phyloP scores from a whole-genome alignment of 371 early-diverging fungal species.

The Blastocladiella emersonii region DNA sequence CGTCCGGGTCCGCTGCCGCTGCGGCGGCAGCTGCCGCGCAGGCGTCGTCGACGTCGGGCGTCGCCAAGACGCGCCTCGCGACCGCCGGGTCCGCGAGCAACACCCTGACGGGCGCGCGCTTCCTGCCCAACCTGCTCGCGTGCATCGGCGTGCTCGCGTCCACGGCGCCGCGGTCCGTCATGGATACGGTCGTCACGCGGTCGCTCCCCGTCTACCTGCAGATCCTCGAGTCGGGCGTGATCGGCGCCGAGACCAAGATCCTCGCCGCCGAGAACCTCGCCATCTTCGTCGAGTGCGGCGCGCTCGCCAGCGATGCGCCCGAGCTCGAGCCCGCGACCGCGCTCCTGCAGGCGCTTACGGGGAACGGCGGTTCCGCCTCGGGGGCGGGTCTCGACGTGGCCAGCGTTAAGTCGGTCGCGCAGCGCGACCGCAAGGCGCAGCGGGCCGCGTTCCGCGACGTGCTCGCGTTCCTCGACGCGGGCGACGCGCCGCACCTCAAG shows the following conservation, averaged over 20 bases:
- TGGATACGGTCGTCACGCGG: not conserved
- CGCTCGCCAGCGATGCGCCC: not conserved
- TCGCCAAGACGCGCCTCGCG: not conserved
- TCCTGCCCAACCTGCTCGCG: not conserved
- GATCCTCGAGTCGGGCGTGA: not conserved
- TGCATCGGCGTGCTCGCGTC: not conserved
- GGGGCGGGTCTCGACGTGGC: conserved; percentile 5
- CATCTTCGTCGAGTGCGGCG: not conserved
- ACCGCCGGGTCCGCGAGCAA: not conserved
- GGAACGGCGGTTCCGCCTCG: not conserved
- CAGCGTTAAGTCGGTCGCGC: conserved; percentile 38
- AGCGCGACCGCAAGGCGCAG: conserved; percentile 45
- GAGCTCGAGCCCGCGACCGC: not conserved
- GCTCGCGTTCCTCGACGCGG: conserved; percentile 45
- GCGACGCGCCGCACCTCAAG: conserved; percentile 29
- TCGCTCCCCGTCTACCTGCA: not conserved
- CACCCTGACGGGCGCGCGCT: not conserved
- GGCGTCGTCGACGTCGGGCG: not conserved
- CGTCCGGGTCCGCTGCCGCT: not conserved
- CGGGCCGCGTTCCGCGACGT: conserved; percentile 54
- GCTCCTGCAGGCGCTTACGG: too few relatives aligned
- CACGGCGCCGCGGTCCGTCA: too few relatives aligned
- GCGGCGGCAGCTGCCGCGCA: not conserved
- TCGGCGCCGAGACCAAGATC: not conserved
- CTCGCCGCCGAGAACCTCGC: not conserved